Conservation (phyloP, 2,329 filamentous ascomycete species). For the Massarina eburnea region DNA sequence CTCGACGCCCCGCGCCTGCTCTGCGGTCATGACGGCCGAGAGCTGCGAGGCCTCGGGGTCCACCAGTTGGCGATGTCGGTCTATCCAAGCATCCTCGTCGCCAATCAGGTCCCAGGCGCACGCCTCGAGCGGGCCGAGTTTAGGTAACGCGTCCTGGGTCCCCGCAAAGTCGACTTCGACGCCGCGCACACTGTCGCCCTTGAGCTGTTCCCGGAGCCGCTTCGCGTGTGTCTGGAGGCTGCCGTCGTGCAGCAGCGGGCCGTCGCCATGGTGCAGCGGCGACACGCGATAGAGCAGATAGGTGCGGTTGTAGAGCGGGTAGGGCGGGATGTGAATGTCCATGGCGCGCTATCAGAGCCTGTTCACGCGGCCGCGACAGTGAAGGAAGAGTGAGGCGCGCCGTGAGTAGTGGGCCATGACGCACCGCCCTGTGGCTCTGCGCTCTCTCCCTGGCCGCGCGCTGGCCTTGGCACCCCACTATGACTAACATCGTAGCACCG, state of each 20-base stretch:
- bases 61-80: constrained; percentile 34
- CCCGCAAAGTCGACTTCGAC: constrained; percentile 45
- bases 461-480: constrained; percentile 16
- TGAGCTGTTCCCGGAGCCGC: constrained; percentile 52
- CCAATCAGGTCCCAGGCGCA: constrained; percentile 51
- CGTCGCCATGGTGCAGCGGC: constrained; percentile 53
- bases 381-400: background rate
- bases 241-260: constrained; percentile 37
- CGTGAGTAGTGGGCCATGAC: constrained; percentile 1
- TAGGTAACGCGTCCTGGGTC: constrained; percentile 45
- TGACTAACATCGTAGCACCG: constrained; percentile 2
- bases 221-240: constrained; percentile 50
- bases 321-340: constrained; percentile 40
- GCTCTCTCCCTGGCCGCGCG: background rate
- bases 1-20: constrained; percentile 47
- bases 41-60: constrained; percentile 37
- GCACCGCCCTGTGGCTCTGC: background rate
- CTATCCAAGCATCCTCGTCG: constrained; percentile 46
- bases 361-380: background rate
- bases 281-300: constrained; percentile 58
- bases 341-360: constrained; percentile 25
- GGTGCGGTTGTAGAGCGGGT: constrained; percentile 55
- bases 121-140: constrained; percentile 50
- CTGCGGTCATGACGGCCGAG: constrained; percentile 15
- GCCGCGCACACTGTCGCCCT: constrained; percentile 52